These are phyloP conservation scores for Ramaria sp. DNA, from an alignment of 768 basidiomycete genomes.

Conservation along the genomic window DNA sequence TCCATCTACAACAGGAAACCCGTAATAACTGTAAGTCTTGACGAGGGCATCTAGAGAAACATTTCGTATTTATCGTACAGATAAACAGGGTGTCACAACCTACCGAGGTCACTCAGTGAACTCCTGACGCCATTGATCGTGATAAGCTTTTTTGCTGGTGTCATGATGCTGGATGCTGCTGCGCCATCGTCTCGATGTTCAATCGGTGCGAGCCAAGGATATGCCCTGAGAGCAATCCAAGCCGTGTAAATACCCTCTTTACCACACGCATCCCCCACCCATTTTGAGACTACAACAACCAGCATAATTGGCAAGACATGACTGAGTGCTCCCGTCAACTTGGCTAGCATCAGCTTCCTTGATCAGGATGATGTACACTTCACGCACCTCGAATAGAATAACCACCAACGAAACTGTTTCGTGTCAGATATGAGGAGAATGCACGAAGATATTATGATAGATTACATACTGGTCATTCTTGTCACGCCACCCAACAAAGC, in stretches of 20 bases:
- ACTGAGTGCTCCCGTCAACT: slow-evolving; percentile 71
- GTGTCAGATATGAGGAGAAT: neutral
- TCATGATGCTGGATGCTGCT: slow-evolving; percentile 53
- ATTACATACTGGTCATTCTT: slow-evolving; percentile 54
- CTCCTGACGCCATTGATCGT: slow-evolving; percentile 33
- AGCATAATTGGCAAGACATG: slow-evolving; percentile 81
- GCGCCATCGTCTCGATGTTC: slow-evolving; percentile 58
- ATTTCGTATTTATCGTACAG: slow-evolving; percentile 4
- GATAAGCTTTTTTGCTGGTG: slow-evolving; percentile 35
- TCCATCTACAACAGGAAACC: slow-evolving; percentile 52
- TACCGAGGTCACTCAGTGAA: slow-evolving; percentile 34
- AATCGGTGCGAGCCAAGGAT: slow-evolving; percentile 58
- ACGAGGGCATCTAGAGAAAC: slow-evolving; percentile 29
- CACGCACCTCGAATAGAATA: slow-evolving; percentile 56
- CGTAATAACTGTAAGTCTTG: slow-evolving; percentile 36
- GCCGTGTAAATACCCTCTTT: slow-evolving; percentile 60
- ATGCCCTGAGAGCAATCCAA: slow-evolving; percentile 62
- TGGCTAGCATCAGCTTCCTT: neutral
- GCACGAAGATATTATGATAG: neutral
- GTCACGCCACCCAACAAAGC: slow-evolving; percentile 71
- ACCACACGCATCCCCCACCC: slow-evolving; percentile 62
- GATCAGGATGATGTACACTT: neutral
- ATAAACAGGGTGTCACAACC: neutral
- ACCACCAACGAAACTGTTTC: slow-evolving; percentile 61
- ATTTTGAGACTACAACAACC: slow-evolving; percentile 66